A percentile compares a stretch with the other conserved stretches of the same genome.
Conservation (phyloP, 495 filamentous ascomycete genomes). For the Stereocaulon alpinum region DNA sequence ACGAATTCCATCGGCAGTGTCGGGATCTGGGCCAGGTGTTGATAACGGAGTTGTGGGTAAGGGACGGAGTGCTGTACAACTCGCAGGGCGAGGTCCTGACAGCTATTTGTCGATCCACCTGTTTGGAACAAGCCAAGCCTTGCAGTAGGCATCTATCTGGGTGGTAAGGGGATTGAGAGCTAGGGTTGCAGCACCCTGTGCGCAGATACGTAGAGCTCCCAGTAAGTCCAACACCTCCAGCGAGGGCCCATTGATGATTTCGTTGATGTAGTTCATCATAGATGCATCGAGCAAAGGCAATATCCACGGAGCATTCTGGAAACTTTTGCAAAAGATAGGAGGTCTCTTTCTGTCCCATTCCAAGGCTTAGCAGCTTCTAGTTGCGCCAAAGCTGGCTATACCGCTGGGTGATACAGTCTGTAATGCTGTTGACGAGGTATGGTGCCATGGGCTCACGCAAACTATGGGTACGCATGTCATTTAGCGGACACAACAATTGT, state of each 20-base stretch:
- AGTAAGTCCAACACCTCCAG: background rate
- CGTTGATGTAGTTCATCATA: background rate
- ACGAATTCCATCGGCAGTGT: background rate
- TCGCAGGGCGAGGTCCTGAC: constrained; percentile 3
- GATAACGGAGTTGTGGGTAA: background rate
- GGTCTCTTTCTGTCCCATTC: background rate
- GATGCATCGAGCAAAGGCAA: background rate
- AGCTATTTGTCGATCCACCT: background rate
- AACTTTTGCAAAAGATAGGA: background rate
- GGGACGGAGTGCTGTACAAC: background rate
- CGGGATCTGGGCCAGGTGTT: background rate
- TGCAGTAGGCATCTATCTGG: constrained; percentile 10
- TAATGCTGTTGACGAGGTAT: background rate
- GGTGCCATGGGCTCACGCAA: background rate
- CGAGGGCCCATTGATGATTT: background rate
- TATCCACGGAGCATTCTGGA: background rate
- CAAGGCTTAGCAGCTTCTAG: background rate
- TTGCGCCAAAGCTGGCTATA: background rate
- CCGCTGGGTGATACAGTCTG: background rate
- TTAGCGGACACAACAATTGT: background rate
- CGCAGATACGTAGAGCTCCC: background rate
- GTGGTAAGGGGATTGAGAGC: background rate
- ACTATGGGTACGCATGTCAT: background rate
- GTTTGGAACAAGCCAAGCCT: background rate
- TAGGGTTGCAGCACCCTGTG: background rate